Percentiles rank a stretch among this genome's conserved stretches.
Evolutionary conservation across 306 rosid species (phyloP).

Genomic region (Cicer judaicum): DNA sequence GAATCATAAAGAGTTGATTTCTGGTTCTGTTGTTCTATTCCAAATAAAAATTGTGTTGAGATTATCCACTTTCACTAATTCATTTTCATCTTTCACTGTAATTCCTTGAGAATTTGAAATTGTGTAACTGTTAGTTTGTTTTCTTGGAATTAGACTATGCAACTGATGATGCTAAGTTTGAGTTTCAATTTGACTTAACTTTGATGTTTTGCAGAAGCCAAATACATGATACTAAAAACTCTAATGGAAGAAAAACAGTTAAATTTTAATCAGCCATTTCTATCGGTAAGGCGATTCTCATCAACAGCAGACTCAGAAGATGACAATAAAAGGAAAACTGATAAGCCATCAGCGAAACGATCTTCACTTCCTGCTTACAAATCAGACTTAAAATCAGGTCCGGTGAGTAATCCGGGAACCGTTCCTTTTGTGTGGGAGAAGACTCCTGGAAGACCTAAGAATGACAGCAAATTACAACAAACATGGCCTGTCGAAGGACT

Average conservation of each 20-base stretch:
- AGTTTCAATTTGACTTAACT: slow-evolving; percentile 49
- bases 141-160: slow-evolving; percentile 10
- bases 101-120: slow-evolving; percentile 10
- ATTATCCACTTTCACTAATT: slow-evolving; percentile 22
- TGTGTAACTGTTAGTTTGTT: background rate
- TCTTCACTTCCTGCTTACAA: slow-evolving; percentile 74
- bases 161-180: slow-evolving; percentile 36
- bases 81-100: too few relatives aligned
- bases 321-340: slow-evolving; percentile 53
- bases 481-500: slow-evolving; percentile 39
- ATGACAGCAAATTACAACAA: slow-evolving; percentile 53
- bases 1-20: slow-evolving; percentile 4
- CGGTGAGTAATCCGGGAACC: slow-evolving; percentile 77
- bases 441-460: slow-evolving; percentile 81
- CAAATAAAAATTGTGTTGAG: background rate
- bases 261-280: slow-evolving; percentile 81
- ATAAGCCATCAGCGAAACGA: slow-evolving; percentile 53
- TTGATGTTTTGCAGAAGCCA: slow-evolving; percentile 53
- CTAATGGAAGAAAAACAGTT: slow-evolving; percentile 88
- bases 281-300: slow-evolving; percentile 78
- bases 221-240: slow-evolving; percentile 48
- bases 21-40: slow-evolving; percentile 25
- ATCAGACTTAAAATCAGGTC: slow-evolving; percentile 92
- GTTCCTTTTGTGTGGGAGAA: slow-evolving; percentile 92
- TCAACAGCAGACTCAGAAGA: slow-evolving; percentile 52